Evolutionary conservation across 495 filamentous ascomycete genomes (phyloP).

Genomic region (Pyronema omphalodes): DNA sequence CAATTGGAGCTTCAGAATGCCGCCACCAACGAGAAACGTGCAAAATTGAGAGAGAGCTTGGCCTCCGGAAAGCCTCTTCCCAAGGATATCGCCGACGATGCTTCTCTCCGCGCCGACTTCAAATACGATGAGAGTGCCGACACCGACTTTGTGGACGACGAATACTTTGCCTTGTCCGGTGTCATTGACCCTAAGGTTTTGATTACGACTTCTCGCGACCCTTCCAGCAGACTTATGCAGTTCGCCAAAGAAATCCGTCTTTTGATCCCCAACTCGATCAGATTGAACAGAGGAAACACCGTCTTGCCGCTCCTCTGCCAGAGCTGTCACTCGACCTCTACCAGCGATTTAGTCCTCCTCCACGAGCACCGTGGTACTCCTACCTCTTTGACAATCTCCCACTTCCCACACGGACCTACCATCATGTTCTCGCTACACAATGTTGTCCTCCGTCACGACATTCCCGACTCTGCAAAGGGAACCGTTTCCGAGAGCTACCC

Average conservation of each 20-base stretch:
- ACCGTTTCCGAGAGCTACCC: constrained; percentile 91
- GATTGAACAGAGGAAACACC: constrained; percentile 79
- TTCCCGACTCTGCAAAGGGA: constrained; percentile 67
- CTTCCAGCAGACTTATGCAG: constrained; percentile 60
- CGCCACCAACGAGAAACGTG: constrained; percentile 76
- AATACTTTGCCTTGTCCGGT: constrained; percentile 72
- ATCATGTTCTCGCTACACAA: constrained; percentile 86
- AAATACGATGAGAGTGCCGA: constrained; percentile 84
- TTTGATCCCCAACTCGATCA: constrained; percentile 74
- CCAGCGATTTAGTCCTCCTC: constrained; percentile 72
- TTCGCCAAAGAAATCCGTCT: constrained; percentile 95
- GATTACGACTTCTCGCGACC: constrained; percentile 82
- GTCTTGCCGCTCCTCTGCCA: constrained; percentile 68
- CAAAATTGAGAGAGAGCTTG: constrained; percentile 67
- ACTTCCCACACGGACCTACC: constrained; percentile 87
- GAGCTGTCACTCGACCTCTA: constrained; percentile 55
- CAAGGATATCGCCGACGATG: constrained; percentile 75
- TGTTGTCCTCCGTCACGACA: constrained; percentile 81
- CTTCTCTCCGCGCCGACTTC: constrained; percentile 65
- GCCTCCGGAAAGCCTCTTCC: constrained; percentile 64
- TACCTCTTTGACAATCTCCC: constrained; percentile 72
- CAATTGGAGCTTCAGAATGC: constrained; percentile 59
- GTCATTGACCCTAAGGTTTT: constrained; percentile 71
- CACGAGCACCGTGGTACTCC: constrained; percentile 91
- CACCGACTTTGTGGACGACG: constrained; percentile 71